Evolutionary conservation across 306 rosid species (phyloP), one percentile per base, ranked within the genome.

Genomic region (Abrus precatorius): DNA sequence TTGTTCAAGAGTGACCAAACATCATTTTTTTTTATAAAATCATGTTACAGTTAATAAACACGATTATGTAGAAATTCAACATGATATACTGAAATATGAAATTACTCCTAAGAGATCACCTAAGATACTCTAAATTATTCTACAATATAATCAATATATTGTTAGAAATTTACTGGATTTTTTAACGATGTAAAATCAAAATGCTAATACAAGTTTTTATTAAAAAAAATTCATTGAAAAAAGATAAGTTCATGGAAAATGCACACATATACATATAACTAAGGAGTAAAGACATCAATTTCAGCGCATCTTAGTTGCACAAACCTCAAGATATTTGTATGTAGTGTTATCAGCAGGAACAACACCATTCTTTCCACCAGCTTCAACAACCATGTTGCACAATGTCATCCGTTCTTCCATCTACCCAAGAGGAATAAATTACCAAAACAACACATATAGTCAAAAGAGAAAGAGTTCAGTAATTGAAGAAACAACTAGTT

Each of bases 381-480:
- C 97, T 89, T 94, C 98, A 48, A 94, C 89, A 72, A 88, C 98
- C 98, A 94, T 92, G 88, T 92, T 94, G 92, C 98, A 94, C 65
- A 94, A 78, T 55, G 98, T 94, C 97, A 94, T 94, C 76, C 98
- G 85, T 66, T 94, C 98, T 80, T 94, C 98, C 98, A 94, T 94
- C 98, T 94, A 80, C 62, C 73, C 82, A 85, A 67, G 57, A 72
- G 60, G 55, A 44, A 69, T 27, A 72, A 60, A 43, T 76, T 48
- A 80, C 33, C 82, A 82, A 77, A 56, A 72, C 64, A 78, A 56
- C 54, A 82, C 41, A 12, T 74, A 64, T n/a, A 70, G 45, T 44
- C 63, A 60, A 34, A 76, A 71, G 8, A 72, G 4, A 44, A 4
- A 45, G 6, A 13, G 5, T 38, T 84, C 14, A 11, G 47, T 55